A percentile compares a stretch with the other conserved stretches of the same genome.
Conservation (phyloP, 1,284 basidiomycete species). For the Caloboletus firmus region DNA sequence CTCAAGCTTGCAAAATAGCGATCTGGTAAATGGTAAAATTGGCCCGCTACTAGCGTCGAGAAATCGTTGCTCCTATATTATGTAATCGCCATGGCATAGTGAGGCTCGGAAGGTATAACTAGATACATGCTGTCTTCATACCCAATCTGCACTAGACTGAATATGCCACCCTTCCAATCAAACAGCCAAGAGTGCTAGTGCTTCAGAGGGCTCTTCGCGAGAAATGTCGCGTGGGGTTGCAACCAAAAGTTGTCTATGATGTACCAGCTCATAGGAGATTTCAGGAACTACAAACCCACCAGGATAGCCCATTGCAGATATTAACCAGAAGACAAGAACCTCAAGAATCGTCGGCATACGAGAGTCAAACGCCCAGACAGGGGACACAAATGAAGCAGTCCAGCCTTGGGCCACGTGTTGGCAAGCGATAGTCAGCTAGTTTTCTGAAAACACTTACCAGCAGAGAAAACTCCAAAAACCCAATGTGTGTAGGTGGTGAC, state of each 20-base stretch:
- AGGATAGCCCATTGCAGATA: conserved; percentile 45
- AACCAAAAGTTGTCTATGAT: conserved; percentile 36
- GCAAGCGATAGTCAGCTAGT: not conserved
- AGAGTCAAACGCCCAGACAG: conserved; percentile 42
- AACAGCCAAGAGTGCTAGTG: conserved; percentile 19
- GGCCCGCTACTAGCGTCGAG: not conserved
- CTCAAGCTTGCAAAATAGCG: not conserved
- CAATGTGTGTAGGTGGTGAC: conserved; percentile 67
- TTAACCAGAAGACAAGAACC: conserved; percentile 52
- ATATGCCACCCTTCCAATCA: conserved; percentile 6
- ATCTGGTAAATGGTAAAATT: no score
- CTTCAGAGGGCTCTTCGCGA: conserved; percentile 19
- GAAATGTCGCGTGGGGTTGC: conserved; percentile 47
- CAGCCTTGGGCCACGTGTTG: conserved; percentile 43
- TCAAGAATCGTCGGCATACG: conserved; percentile 48
- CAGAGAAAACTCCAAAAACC: conserved; percentile 69
- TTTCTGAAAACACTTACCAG: conserved; percentile 41
- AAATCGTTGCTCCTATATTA: not conserved
- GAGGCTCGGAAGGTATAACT: not conserved
- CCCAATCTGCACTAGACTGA: not conserved
- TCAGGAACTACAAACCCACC: conserved; percentile 43
- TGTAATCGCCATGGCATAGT: not conserved
- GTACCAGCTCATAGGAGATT: conserved; percentile 39
- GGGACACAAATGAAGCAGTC: conserved; percentile 50
- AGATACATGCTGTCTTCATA: not conserved